Evolutionary conservation across 768 basidiomycete genomes (phyloP), one percentile per base, ranked within the genome.

Genomic region (Lanmaoa rubissima): DNA sequence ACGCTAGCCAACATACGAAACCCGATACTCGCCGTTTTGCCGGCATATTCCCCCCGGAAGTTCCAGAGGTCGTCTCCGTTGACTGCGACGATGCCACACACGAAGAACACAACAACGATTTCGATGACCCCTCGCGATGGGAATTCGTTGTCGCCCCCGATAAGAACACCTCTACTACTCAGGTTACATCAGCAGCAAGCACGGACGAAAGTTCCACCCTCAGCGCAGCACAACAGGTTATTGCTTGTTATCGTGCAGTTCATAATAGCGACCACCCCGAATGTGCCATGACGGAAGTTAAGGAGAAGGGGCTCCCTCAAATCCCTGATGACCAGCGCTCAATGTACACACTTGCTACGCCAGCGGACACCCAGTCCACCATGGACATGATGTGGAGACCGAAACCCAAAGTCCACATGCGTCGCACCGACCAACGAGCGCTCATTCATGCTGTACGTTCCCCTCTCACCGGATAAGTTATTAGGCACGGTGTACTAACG

Each of bases 371-470:
- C 2, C 60, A 57, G 40, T 57, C 62, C 12, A 52, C 51, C 4
- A 65, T 73, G 63, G 70, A 72, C 31, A 60, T 72, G 59, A 62
- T 63, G 61, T 73, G 72, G 72, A 61, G 45, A 52, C 72, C 68
- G 7, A 62, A 70, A 51, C 70, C 66, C 19, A 74, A 68, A 58
- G 63, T 76, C 19, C 62, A 69, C 35, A 73, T 73, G 55, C 68
- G 73, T 43, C 72, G 68, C 45, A 73, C 75, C 28, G 74, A 76
- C 43, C 63, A 62, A 41, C 69, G 65, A 42, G 77, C 72, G 4
- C 66, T 82, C 32, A 54, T 67, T 10, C 62, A 74, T 55, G 71
- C 78, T 41, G 81, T 82, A 51, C 40, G 80, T 74, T 40, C 16
- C 32, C 36, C 39, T 58, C 42, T 45, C n/a, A 35, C 28, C 32